Percentiles rank a stretch among this genome's conserved stretches.
These are phyloP conservation scores for Angomonas ambiguus DNA, from an alignment of 208 protist species.

Conservation along the genomic window DNA sequence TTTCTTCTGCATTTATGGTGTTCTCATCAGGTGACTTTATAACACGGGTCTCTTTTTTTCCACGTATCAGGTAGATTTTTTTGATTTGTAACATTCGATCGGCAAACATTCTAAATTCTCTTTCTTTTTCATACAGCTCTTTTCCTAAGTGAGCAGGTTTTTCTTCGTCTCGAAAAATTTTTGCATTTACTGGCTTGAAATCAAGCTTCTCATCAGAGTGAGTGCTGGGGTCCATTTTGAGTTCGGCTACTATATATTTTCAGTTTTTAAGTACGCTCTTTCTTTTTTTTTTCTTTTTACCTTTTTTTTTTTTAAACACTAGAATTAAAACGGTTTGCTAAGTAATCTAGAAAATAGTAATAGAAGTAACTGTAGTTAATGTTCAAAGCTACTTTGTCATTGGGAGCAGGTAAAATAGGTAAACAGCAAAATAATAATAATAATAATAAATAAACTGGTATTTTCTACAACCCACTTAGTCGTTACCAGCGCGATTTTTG, in stretches of 20 bases:
- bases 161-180: background rate
- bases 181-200: background rate
- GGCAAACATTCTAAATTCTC: background rate
- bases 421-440: slow-evolving; percentile 23
- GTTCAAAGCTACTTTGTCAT: background rate
- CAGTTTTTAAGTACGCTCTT: background rate
- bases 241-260: slow-evolving; percentile 1
- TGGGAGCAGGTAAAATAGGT: background rate
- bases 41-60: slow-evolving; percentile 5
- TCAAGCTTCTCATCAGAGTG: background rate
- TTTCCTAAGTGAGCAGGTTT: background rate
- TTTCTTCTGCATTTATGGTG: slow-evolving; percentile 2
- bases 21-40: slow-evolving; percentile 3
- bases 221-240: slow-evolving; percentile 3
- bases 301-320: too few species aligned
- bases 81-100: background rate
- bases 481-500: too few species aligned
- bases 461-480: too few species aligned
- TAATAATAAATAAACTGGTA: background rate
- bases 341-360: too few species aligned
- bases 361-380: background rate
- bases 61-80: background rate
- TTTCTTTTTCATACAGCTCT: background rate
- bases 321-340: too few species aligned
- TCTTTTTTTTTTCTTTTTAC: slow-evolving; percentile 4